Conservation (phyloP, 148 eudicot genomes). For the Amaranthus cruentus region DNA sequence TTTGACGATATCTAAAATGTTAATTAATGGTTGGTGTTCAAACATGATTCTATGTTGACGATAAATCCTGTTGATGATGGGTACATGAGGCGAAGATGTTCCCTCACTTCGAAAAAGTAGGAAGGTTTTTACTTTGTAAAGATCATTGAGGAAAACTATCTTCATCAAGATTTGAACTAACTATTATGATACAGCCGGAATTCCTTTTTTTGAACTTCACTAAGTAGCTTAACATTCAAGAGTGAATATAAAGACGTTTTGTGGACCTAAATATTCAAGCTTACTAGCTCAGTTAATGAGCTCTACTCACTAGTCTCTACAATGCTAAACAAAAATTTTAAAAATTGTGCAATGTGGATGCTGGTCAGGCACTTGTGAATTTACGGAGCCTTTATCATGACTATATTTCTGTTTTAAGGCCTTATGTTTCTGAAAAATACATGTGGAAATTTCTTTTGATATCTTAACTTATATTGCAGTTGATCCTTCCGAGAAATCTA, state of each 20-base stretch:
- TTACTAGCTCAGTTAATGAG: neutral
- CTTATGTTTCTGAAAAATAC: neutral
- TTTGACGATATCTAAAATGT: too few relatives aligned
- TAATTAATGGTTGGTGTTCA: too few relatives aligned
- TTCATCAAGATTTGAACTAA: neutral
- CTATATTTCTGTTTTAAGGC: neutral
- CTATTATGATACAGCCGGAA: neutral
- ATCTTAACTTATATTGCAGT: slow-evolving; percentile 30
- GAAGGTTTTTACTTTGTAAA: too few relatives aligned
- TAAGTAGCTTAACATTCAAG: neutral
- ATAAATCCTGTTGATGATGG: too few relatives aligned
- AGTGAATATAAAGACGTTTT: neutral
- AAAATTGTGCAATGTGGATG: neutral
- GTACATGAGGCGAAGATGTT: too few relatives aligned
- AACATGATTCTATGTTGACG: too few relatives aligned
- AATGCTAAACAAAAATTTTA: neutral
- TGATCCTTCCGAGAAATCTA: slow-evolving; percentile 82
- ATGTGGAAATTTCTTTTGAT: neutral
- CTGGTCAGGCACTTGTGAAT: neutral
- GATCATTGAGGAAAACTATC: too few relatives aligned
- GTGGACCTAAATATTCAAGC: neutral
- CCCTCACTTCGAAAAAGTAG: too few relatives aligned
- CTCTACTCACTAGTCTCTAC: neutral
- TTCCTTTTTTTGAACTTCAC: neutral
- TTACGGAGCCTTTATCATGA: neutral